Evolutionary conservation across 768 basidiomycete genomes (phyloP), one percentile per base, ranked within the genome.

Genomic region (Lactifluus volemus): DNA sequence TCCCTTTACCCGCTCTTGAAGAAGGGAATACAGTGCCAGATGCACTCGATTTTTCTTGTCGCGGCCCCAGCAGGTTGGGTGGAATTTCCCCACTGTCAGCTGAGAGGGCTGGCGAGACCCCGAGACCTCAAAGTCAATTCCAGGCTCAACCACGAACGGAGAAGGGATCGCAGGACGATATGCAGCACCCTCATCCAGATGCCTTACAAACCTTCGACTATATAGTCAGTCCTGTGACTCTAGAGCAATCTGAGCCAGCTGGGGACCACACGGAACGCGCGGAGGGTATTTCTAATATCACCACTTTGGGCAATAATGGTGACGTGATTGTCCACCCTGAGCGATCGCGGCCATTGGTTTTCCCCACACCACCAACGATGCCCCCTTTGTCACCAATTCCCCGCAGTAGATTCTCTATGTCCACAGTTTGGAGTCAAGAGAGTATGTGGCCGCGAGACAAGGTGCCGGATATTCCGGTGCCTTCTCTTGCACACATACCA

Each of bases 361-460:
- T 44, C 45, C 49, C 51, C 10, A 5, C 50, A 12, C 55, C 30
- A 29, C 45, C 55, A 25, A 47, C 19, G n/a, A 32, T 25, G 10
- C 34, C 7, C 25, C 55, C 29, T 48, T 14, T 39, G 15, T 55
- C 49, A n/a, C 50, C 50, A 15, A 17, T 47, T 25, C 12, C 51
- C 1, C 29, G 19, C 15, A 25, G 47, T 8, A 58, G 57, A 49
- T 10, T 49, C 15, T 63, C 61, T 42, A 36, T 58, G 12, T 58
- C 61, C 34, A 63, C 61, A 1, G 48, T 58, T 15, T 63, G 61
- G 56, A 63, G 56, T 50, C 61, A 58, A 42, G 61, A 63, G 30
- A 63, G 61, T 57, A 58, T 53, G 56, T 58, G 56, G 61, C 52
- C 52, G 9, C 56, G 38, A 38, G 56, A 63, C 34, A 58, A 49